Evolutionary conservation across 805 yeast species (phyloP).

Genomic region (Wickerhamia fluorescens): DNA sequence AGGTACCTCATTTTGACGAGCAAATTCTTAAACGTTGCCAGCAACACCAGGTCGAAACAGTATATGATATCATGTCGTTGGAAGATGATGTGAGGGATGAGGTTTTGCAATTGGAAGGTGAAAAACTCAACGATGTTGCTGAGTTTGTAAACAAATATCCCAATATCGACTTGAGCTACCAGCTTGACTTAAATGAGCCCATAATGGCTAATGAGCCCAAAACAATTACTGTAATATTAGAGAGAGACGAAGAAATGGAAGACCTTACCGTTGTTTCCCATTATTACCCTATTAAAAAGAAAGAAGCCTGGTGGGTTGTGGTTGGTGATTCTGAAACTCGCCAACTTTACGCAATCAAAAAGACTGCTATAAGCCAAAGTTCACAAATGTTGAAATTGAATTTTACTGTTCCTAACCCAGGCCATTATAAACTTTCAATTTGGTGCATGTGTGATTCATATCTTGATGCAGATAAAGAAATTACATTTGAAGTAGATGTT

Average conservation of each 20-base stretch:
- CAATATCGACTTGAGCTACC: constrained; percentile 62
- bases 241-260: constrained; percentile 74
- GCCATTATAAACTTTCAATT: constrained; percentile 53
- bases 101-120: constrained; percentile 45
- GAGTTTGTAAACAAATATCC: constrained; percentile 88
- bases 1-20: constrained; percentile 62
- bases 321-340: constrained; percentile 58
- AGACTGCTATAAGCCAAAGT: constrained; percentile 47
- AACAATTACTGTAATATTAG: constrained; percentile 41
- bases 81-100: constrained; percentile 71
- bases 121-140: constrained; percentile 60
- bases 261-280: constrained; percentile 54
- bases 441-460: constrained; percentile 93
- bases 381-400: constrained; percentile 46
- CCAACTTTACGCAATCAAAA: constrained; percentile 68
- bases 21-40: constrained; percentile 49
- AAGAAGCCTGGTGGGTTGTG: constrained; percentile 83
- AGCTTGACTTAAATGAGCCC: constrained; percentile 35
- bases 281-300: constrained; percentile 52
- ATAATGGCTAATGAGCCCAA: constrained; percentile 44
- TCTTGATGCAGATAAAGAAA: constrained; percentile 87
- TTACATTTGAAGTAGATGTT: constrained; percentile 45
- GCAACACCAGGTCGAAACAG: constrained; percentile 52
- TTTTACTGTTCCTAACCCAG: constrained; percentile 53
- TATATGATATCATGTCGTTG: constrained; percentile 71